These are phyloP conservation scores for Solanum habrochaites DNA, from an alignment of 257 asterid genomes.

Conservation along the genomic window DNA sequence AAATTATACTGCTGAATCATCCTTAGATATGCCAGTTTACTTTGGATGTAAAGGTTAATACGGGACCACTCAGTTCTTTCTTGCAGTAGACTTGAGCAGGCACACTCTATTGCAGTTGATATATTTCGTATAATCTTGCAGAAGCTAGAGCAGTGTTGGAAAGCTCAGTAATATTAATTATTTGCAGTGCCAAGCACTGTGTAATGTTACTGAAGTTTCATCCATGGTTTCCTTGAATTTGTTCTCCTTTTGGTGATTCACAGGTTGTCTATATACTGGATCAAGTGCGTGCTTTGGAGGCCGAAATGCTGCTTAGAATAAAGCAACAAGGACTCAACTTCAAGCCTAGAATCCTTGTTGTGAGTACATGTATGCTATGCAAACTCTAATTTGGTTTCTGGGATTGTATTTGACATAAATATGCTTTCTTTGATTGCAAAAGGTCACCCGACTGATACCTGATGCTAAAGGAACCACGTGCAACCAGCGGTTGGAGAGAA, in stretches of 20 bases:
- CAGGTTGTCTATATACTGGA: constrained; percentile 93
- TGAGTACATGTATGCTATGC: constrained; percentile 14
- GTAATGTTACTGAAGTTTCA: not conserved
- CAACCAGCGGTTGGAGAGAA: constrained; percentile 83
- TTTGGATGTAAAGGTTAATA: not conserved
- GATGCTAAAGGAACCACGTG: constrained; percentile 93
- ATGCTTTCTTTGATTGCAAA: not conserved
- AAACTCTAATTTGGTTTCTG: not conserved
- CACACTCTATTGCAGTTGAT: not conserved
- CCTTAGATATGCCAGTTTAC: not conserved
- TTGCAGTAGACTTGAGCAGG: not conserved
- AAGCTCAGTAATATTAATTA: not conserved
- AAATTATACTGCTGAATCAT: not conserved
- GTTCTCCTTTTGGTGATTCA: constrained; percentile 1
- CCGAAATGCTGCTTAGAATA: constrained; percentile 80
- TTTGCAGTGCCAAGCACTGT: not conserved
- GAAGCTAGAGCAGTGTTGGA: not conserved
- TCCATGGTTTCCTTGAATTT: not conserved
- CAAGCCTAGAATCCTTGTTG: constrained; percentile 76
- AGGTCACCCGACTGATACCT: constrained; percentile 97
- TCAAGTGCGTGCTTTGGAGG: constrained; percentile 96
- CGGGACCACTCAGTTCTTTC: not conserved
- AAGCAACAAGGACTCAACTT: constrained; percentile 76
- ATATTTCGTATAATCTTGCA: not conserved
- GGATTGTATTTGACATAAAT: not conserved